Evolutionary conservation across 2,329 filamentous ascomycete species (phyloP).

Genomic region (Alternaria burnsii): DNA sequence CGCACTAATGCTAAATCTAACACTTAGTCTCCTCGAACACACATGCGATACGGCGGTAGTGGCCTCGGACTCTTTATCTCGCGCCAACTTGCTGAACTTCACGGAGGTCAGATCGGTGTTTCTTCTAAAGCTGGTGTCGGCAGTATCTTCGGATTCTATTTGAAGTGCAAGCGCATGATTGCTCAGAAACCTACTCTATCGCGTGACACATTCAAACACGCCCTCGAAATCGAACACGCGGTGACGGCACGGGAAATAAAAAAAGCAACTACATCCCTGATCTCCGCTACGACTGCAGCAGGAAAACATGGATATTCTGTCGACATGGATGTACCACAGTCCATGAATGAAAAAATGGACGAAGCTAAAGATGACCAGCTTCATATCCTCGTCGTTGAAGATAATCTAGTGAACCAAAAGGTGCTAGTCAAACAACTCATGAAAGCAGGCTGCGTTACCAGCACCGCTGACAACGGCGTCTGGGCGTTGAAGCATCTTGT

Average conservation of each 20-base stretch:
- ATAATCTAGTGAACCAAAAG: slow-evolving; percentile 50
- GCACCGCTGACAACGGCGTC: slow-evolving; percentile 46
- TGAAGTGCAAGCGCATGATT: slow-evolving; percentile 34
- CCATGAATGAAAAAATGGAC: not conserved
- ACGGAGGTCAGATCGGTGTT: slow-evolving; percentile 48
- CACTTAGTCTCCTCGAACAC: slow-evolving; percentile 40
- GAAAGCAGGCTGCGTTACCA: slow-evolving; percentile 39
- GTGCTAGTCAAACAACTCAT: slow-evolving; percentile 46
- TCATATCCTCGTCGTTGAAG: slow-evolving; percentile 47
- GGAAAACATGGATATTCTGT: not conserved
- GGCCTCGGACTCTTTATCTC: slow-evolving; percentile 51
- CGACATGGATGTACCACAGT: not conserved
- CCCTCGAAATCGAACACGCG: slow-evolving; percentile 4
- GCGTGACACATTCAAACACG: slow-evolving; percentile 7
- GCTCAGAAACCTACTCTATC: slow-evolving; percentile 9
- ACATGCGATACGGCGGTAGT: slow-evolving; percentile 47
- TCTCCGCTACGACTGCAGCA: not conserved
- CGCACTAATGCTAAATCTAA: not conserved
- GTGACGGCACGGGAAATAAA: not conserved
- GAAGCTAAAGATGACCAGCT: slow-evolving; percentile 16
- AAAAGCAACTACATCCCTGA: not conserved
- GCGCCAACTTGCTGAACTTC: slow-evolving; percentile 45
- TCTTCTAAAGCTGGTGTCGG: slow-evolving; percentile 40
- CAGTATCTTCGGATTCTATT: slow-evolving; percentile 48
- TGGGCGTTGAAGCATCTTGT: slow-evolving; percentile 38